Base-by-base conservation (phyloP, 2,329 filamentous ascomycete genomes). In the Aspergillus carbonarius region DNA sequence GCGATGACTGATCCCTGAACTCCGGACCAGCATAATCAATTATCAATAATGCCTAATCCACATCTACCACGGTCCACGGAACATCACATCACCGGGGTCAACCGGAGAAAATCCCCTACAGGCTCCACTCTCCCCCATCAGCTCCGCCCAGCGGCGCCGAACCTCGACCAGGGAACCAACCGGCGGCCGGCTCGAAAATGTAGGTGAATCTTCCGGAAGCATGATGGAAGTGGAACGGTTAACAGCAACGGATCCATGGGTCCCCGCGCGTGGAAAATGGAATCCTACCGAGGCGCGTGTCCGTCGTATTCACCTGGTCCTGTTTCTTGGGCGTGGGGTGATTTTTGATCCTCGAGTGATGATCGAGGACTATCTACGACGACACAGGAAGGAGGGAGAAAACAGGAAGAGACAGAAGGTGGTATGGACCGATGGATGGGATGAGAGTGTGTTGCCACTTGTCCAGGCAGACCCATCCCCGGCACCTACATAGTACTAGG, bases 191-290 rank as follows among this genome's bases (percentile, higher is more conserved):
- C 23, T 54, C 39, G n/a, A 42, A 42, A 20, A 48, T 30, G 23
- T 27, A 48, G 37, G 51, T 54, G 51, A 44, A 54, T 44, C 51
- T 54, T 54, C 51, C 51, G 51, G 51, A 54, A 54, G 37, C 23
- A 27, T 53, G 35, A 54, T 54, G 51, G 51, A 54, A 54, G 17
- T 27, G 50, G 39, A 35, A 53, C 20, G 42, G 23, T 47, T 47
- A 47, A 20, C 42, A 47, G 42, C 25, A 10, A 40, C 25, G 37
- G 51, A 54, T 12, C 51, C 51, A 54, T 42, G 51, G 51, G 37
- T 54, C 51, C 25, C 39, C 32, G 51, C 51, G 51, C 51, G 39
- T 54, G 51, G 51, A 10, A 53, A 17, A 25, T 42, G 23, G n/a
- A 40, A 18, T 8, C 5, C 23, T 47, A 25, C 42, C 20, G 42